Conservation (phyloP, 2,329 filamentous ascomycete species). For the Diaporthe sp. region DNA sequence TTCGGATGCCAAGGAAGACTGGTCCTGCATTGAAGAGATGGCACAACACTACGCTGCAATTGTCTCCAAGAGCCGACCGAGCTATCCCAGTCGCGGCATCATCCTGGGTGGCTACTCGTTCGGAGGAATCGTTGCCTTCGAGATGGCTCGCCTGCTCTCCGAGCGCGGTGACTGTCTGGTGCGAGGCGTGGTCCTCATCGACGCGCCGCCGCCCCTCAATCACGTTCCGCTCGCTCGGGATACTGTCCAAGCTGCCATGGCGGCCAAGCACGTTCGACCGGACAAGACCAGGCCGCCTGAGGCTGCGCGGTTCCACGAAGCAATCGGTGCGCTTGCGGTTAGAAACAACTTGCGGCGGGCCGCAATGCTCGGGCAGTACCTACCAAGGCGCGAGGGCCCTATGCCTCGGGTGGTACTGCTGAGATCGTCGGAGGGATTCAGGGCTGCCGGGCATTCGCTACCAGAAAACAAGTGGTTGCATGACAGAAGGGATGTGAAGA, state of each 20-base stretch:
- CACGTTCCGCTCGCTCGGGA: background rate
- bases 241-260: background rate
- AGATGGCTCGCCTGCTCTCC: conserved; percentile 4
- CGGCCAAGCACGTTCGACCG: background rate
- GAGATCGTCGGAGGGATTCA: background rate
- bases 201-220: background rate
- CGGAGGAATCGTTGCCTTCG: conserved; percentile 14
- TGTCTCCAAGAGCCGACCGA: background rate
- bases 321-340: conserved; percentile 2
- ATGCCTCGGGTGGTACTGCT: conserved; percentile 15
- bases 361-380: background rate
- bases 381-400: background rate
- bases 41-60: background rate
- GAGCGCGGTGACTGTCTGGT: background rate
- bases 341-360: conserved; percentile 14
- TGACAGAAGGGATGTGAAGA: background rate
- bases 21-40: background rate
- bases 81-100: background rate
- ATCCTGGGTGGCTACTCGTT: conserved; percentile 2
- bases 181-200: conserved; percentile 12
- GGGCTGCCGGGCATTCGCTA: background rate
- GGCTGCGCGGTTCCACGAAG: background rate
- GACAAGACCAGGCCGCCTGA: background rate
- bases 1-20: background rate
- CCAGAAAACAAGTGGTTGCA: conserved; percentile 13